phyloP scores from a whole-genome alignment of 306 rosid genomes.

The Castanea crenata region DNA sequence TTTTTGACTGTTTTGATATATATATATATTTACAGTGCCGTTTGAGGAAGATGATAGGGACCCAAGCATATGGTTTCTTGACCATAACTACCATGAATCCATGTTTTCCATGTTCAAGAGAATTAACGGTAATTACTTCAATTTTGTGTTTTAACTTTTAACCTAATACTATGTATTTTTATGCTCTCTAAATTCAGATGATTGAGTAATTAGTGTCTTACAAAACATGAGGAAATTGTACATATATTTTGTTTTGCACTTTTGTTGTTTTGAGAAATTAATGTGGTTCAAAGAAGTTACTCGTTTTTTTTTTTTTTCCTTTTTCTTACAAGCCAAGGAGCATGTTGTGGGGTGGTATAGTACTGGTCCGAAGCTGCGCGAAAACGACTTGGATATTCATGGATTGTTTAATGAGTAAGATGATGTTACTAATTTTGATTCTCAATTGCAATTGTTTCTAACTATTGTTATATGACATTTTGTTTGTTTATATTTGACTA shows the following conservation, averaged over 20 bases:
- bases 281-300: no score
- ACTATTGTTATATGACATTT: neutral
- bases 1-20: neutral
- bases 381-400: slow-evolving; percentile 87
- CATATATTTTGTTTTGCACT: no score
- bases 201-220: no score
- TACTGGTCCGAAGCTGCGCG: slow-evolving; percentile 90
- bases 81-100: slow-evolving; percentile 86
- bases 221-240: no score
- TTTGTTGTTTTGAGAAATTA: no score
- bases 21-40: slow-evolving; percentile 51
- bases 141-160: neutral
- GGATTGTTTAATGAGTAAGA: slow-evolving; percentile 72
- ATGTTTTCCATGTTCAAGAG: slow-evolving; percentile 98
- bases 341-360: slow-evolving; percentile 96
- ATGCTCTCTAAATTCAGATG: no score
- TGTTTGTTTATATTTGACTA: neutral
- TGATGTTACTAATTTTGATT: neutral
- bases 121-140: slow-evolving; percentile 63
- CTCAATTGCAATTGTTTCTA: neutral
- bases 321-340: slow-evolving; percentile 66
- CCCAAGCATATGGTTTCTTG: slow-evolving; percentile 93
- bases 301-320: neutral
- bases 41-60: slow-evolving; percentile 95
- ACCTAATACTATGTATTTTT: neutral